Percentiles rank a stretch among this genome's conserved stretches.
phyloP scores from a whole-genome alignment of 2,329 filamentous ascomycete species.

The Bipolaris gigantea region DNA sequence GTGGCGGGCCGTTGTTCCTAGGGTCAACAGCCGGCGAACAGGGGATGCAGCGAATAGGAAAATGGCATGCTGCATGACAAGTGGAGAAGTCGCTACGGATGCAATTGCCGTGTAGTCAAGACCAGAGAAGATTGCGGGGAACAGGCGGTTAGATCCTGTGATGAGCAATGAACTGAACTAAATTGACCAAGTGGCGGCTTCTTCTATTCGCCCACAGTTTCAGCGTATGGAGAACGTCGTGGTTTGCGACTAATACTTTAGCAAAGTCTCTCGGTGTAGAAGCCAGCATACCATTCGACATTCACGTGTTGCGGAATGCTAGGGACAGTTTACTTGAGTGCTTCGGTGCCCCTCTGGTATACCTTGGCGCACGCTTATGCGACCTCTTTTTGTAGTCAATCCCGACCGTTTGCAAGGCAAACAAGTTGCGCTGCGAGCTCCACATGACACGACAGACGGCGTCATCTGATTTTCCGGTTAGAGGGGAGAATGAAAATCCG shows the following conservation, averaged over 20 bases:
- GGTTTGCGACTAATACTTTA: not conserved
- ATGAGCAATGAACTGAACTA: conserved; percentile 1
- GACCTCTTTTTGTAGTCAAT: not conserved
- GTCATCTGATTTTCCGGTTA: not conserved
- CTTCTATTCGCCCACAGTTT: not conserved
- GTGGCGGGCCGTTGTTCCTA: conserved; percentile 37
- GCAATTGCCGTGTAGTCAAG: conserved; percentile 17
- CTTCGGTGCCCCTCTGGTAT: not conserved
- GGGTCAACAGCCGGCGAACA: conserved; percentile 27
- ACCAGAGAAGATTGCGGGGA: conserved; percentile 12
- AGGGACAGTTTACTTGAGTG: not conserved
- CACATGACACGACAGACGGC: conserved; percentile 1
- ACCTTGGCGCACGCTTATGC: not conserved
- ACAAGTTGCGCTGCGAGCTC: not conserved
- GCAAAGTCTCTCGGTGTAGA: not conserved
- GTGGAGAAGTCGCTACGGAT: conserved; percentile 10
- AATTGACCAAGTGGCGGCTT: not conserved
- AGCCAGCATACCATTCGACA: not conserved
- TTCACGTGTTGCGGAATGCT: not conserved
- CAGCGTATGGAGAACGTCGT: not conserved
- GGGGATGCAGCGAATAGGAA: conserved; percentile 31
- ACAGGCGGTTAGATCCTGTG: conserved; percentile 16
- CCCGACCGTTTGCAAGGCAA: not conserved
- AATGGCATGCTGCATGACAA: conserved; percentile 16
- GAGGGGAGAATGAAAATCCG: not conserved